A percentile compares a stretch with the other conserved stretches of the same genome.
phyloP scores from a whole-genome alignment of 2,329 filamentous ascomycete species.

The Dothidotthia symphoricarpi region DNA sequence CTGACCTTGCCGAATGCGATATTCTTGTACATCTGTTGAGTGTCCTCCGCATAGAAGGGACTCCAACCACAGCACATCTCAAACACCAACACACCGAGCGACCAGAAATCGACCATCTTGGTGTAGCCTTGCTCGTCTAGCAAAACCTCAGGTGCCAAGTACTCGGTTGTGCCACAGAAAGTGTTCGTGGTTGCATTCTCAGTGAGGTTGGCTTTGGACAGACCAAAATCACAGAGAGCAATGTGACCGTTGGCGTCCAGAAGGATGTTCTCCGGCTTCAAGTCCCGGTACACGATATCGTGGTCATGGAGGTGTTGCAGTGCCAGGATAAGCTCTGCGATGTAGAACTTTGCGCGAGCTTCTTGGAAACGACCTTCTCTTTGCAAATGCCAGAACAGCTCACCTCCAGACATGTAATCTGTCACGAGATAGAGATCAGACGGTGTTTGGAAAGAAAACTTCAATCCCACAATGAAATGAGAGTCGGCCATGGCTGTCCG shows the following conservation, averaged over 20 bases:
- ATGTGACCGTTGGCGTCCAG: slow-evolving; percentile 97
- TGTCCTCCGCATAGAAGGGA: slow-evolving; percentile 97
- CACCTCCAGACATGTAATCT: slow-evolving; percentile 98
- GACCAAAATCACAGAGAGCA: slow-evolving; percentile 92
- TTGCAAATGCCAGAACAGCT: slow-evolving; percentile 97
- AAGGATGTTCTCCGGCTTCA: slow-evolving; percentile 97
- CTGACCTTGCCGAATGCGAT: slow-evolving; percentile 98
- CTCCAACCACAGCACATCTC: slow-evolving; percentile 99
- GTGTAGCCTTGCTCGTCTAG: slow-evolving; percentile 97
- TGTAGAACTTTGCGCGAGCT: slow-evolving; percentile 95
- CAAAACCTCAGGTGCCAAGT: slow-evolving; percentile 90
- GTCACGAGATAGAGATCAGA: slow-evolving; percentile 98
- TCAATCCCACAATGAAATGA: slow-evolving; percentile 94
- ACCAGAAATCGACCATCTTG: slow-evolving; percentile 99
- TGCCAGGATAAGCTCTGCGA: slow-evolving; percentile 92
- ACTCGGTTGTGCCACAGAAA: slow-evolving; percentile 97
- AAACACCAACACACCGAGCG: slow-evolving; percentile 92
- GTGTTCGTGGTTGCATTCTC: slow-evolving; percentile 98
- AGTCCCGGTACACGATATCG: slow-evolving; percentile 94
- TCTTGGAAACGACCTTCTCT: slow-evolving; percentile 96
- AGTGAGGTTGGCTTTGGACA: slow-evolving; percentile 95
- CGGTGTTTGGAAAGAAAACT: slow-evolving; percentile 97
- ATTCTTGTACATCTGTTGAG: slow-evolving; percentile 99
- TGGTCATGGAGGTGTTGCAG: slow-evolving; percentile 94
- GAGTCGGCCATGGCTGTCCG: slow-evolving; percentile 94